phyloP scores from a whole-genome alignment of 2,329 filamentous ascomycete species.

The Ophiocordyceps camponoti-leonardi region DNA sequence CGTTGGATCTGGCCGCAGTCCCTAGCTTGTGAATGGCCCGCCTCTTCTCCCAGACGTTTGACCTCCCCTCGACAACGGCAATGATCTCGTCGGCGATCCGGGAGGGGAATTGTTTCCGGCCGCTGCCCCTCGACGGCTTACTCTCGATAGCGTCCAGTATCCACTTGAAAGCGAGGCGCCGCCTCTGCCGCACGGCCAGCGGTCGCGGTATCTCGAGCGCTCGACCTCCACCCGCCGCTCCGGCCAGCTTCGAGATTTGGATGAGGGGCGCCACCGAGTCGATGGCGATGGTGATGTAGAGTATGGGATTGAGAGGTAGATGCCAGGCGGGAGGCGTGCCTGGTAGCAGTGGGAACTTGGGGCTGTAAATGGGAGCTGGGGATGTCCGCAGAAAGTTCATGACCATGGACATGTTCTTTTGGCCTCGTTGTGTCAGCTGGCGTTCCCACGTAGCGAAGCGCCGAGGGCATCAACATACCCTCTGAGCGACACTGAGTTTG shows the following conservation, averaged over 20 bases:
- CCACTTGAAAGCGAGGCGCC: constrained; percentile 70
- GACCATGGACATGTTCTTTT: constrained; percentile 70
- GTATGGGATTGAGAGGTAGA: constrained; percentile 74
- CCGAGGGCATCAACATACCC: constrained; percentile 33
- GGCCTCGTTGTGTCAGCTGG: constrained; percentile 1
- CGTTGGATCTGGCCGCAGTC: constrained; percentile 62
- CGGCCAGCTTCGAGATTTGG: constrained; percentile 57
- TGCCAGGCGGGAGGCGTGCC: constrained; percentile 60
- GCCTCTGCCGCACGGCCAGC: constrained; percentile 54
- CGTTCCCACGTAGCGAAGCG: not conserved
- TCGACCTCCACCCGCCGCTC: constrained; percentile 71
- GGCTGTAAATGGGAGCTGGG: constrained; percentile 59
- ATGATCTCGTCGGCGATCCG: constrained; percentile 76
- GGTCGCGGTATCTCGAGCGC: constrained; percentile 72
- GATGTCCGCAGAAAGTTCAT: constrained; percentile 74
- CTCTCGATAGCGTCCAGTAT: constrained; percentile 73
- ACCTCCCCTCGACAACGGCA: constrained; percentile 72
- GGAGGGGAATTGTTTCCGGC: constrained; percentile 54
- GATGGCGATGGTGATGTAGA: constrained; percentile 78
- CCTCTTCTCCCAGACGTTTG: constrained; percentile 70
- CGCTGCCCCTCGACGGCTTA: constrained; percentile 55
- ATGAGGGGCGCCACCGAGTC: constrained; percentile 86
- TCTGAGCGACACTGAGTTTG: constrained; percentile 78
- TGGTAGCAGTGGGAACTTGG: constrained; percentile 53
- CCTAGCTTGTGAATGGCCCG: constrained; percentile 63